These are phyloP conservation scores for Penicillium egyptiacum DNA, from an alignment of 495 filamentous ascomycete genomes.

Conservation along the genomic window DNA sequence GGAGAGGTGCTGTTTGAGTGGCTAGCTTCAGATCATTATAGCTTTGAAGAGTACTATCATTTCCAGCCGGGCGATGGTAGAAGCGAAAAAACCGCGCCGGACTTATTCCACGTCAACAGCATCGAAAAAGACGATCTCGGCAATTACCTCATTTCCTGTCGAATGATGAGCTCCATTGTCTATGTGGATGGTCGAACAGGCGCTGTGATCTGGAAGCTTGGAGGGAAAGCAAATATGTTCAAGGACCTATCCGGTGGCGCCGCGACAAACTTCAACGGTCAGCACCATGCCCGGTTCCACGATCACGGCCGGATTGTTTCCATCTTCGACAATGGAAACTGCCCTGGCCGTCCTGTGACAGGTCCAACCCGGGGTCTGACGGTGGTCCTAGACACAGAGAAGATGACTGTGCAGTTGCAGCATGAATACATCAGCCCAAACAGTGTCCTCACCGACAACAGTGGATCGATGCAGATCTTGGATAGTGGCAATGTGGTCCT, in stretches of 20 bases:
- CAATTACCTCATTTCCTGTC: conserved; percentile 55
- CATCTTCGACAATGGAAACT: conserved; percentile 23
- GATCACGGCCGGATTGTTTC: conserved; percentile 18
- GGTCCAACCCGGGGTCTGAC: background rate
- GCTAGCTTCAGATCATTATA: conserved; percentile 29
- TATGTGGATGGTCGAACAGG: conserved; percentile 52
- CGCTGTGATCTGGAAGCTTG: conserved; percentile 50
- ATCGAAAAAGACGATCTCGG: conserved; percentile 34
- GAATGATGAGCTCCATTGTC: conserved; percentile 47
- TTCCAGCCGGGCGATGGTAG: background rate
- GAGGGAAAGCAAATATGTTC: conserved; percentile 32
- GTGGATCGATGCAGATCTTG: conserved; percentile 4
- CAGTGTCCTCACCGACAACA: background rate
- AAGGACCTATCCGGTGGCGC: conserved; percentile 9
- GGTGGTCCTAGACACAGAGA: background rate
- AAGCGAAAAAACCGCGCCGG: conserved; percentile 5
- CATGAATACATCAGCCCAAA: conserved; percentile 6
- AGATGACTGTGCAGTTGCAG: background rate
- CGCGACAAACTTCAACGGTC: conserved; percentile 13
- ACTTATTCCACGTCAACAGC: conserved; percentile 34
- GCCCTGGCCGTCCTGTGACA: background rate
- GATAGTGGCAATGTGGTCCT: conserved; percentile 4
- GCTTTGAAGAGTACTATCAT: conserved; percentile 20
- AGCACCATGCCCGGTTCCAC: conserved; percentile 27
- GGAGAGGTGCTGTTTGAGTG: conserved; percentile 36